phyloP scores from a whole-genome alignment of 2,329 filamentous ascomycete genomes.

The Phyllosticta citriasiana region DNA sequence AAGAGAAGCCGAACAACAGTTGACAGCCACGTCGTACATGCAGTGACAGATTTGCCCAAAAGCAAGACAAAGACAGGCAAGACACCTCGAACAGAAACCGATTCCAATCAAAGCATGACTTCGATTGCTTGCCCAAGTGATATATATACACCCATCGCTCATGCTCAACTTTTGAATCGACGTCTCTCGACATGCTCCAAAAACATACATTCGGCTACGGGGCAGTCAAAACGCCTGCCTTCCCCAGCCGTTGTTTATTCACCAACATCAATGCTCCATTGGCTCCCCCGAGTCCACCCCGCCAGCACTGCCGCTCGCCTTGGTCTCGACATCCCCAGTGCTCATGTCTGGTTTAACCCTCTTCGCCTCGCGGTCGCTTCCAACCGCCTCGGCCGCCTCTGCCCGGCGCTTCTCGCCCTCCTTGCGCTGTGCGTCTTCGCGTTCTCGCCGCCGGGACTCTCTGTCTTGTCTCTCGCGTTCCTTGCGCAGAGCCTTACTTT shows the following conservation, averaged over 20 bases:
- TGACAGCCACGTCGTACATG: too few species aligned
- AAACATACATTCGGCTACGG: neutral
- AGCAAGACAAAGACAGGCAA: neutral
- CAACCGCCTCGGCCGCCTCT: conserved; percentile 17
- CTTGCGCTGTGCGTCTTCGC: conserved; percentile 13
- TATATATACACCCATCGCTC: neutral
- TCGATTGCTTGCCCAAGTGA: neutral
- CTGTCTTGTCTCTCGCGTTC: conserved; percentile 66
- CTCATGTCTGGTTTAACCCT: conserved; percentile 14
- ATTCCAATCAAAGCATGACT: neutral
- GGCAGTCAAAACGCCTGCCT: neutral
- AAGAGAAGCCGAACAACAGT: too few species aligned
- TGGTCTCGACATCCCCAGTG: neutral
- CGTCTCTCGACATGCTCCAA: neutral
- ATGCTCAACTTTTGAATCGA: neutral
- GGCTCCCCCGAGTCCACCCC: neutral
- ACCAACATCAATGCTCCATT: neutral
- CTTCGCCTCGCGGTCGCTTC: conserved; percentile 23
- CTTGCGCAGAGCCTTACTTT: conserved; percentile 86
- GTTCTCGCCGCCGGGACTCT: conserved; percentile 34
- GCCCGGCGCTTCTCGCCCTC: conserved; percentile 25
- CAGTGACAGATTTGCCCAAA: neutral
- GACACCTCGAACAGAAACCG: neutral
- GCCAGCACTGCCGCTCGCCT: neutral
- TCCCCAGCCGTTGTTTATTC: neutral